Conservation (phyloP, 2,329 filamentous ascomycete genomes). For the Sordariomycetes sp. region DNA sequence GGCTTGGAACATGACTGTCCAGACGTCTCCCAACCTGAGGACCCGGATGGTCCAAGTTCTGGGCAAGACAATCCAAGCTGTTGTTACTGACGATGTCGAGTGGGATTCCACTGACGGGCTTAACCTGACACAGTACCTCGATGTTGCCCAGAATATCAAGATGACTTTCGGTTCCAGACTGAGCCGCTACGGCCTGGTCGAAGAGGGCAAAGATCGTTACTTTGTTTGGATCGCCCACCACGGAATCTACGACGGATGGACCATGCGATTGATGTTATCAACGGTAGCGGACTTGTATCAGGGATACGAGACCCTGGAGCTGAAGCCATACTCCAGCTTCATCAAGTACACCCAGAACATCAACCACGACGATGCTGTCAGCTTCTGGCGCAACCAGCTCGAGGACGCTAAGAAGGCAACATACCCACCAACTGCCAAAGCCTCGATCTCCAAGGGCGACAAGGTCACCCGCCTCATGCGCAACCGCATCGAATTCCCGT, state of each 20-base stretch:
- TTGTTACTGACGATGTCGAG: not conserved
- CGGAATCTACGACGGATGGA: conserved; percentile 17
- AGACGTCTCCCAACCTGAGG: conserved; percentile 2
- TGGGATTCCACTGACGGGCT: not conserved
- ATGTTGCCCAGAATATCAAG: not conserved
- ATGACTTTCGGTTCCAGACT: conserved; percentile 2
- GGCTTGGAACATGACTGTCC: conserved; percentile 13
- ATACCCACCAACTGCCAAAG: not conserved
- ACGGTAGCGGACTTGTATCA: conserved; percentile 1
- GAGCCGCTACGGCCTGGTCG: not conserved
- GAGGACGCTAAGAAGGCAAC: conserved; percentile 2
- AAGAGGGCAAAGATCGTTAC: conserved; percentile 1
- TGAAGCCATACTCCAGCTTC: conserved; percentile 17
- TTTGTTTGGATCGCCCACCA: conserved; percentile 16
- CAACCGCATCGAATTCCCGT: not conserved
- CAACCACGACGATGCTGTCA: not conserved
- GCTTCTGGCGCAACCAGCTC: not conserved
- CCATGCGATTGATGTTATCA: conserved; percentile 5
- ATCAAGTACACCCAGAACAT: conserved; percentile 4
- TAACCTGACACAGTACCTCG: not conserved
- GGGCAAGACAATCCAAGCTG: not conserved
- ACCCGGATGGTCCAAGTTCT: conserved; percentile 2
- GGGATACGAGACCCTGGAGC: conserved; percentile 1
- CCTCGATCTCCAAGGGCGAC: not conserved
- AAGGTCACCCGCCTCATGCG: conserved; percentile 4